These are phyloP conservation scores for Apophysomyces trapeziformis DNA, from an alignment of 371 early-diverging fungal genomes.

Conservation along the genomic window DNA sequence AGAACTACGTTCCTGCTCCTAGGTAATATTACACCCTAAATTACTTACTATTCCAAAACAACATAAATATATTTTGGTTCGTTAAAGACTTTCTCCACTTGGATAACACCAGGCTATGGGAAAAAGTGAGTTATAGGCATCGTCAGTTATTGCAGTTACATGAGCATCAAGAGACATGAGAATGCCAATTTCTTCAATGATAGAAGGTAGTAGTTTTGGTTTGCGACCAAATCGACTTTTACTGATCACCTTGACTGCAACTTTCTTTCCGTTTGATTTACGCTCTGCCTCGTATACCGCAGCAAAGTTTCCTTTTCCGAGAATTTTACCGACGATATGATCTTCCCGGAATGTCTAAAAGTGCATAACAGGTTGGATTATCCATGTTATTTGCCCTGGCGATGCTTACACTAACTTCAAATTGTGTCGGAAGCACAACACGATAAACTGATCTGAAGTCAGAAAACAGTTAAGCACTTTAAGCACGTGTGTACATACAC, in stretches of 20 bases:
- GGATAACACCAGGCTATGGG: constrained; percentile 58
- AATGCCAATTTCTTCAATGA: constrained; percentile 73
- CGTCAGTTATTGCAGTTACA: constrained; percentile 40
- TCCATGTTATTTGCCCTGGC: not conserved
- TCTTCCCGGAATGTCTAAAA: constrained; percentile 59
- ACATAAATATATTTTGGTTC: constrained; percentile 66
- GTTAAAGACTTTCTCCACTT: constrained; percentile 65
- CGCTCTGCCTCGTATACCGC: constrained; percentile 55
- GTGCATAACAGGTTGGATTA: not conserved
- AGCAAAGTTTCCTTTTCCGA: constrained; percentile 75
- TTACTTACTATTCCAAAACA: constrained; percentile 67
- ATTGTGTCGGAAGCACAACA: constrained; percentile 25
- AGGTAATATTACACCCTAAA: constrained; percentile 13
- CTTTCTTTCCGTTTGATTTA: constrained; percentile 46
- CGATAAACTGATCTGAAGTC: constrained; percentile 26
- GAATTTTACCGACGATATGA: constrained; percentile 43
- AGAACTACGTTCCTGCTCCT: not conserved
- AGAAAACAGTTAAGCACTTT: not conserved
- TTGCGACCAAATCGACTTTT: constrained; percentile 46
- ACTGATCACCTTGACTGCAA: constrained; percentile 72
- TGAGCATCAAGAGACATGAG: constrained; percentile 72
- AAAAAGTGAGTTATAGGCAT: constrained; percentile 6
- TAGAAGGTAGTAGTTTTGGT: constrained; percentile 62
- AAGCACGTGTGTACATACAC: constrained; percentile 26
- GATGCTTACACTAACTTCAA: constrained; percentile 31